These are phyloP conservation scores for Acacia acuminata DNA, from an alignment of 306 rosid genomes.

Conservation along the genomic window DNA sequence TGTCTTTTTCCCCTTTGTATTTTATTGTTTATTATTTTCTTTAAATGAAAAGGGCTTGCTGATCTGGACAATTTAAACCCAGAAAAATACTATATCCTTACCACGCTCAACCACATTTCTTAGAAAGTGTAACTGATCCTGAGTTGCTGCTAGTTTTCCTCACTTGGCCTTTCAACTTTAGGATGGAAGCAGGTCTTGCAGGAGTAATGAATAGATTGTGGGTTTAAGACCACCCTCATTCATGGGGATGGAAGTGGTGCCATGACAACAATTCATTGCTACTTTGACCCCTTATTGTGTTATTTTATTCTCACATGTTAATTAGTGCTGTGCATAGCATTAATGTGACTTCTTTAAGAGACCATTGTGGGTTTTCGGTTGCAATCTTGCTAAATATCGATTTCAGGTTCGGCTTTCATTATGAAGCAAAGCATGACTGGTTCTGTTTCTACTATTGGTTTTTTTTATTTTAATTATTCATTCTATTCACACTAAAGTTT, in stretches of 20 bases:
- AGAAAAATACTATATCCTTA: neutral
- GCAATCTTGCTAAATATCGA: slow-evolving; percentile 20
- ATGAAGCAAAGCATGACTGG: neutral
- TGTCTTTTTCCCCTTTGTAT: neutral
- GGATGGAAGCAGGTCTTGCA: neutral
- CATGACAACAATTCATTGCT: neutral
- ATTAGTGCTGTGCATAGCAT: neutral
- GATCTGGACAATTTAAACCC: slow-evolving; percentile 13
- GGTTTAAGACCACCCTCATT: slow-evolving; percentile 6
- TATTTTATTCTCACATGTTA: slow-evolving; percentile 3
- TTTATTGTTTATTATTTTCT: neutral
- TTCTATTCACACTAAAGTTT: neutral
- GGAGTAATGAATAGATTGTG: neutral
- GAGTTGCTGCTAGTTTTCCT: slow-evolving; percentile 15
- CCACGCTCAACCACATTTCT: slow-evolving; percentile 1
- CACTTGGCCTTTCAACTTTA: slow-evolving; percentile 14
- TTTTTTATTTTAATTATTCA: slow-evolving; percentile 8
- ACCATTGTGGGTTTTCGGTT: neutral
- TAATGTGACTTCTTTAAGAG: neutral
- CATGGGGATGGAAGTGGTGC: slow-evolving; percentile 21
- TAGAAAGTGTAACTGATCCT: neutral
- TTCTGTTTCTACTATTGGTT: neutral
- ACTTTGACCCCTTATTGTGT: neutral
- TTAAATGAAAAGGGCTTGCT: slow-evolving; percentile 15
- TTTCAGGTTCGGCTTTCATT: slow-evolving; percentile 21